phyloP scores from a whole-genome alignment of 2,329 filamentous ascomycete genomes.

The Penicillium hordei region DNA sequence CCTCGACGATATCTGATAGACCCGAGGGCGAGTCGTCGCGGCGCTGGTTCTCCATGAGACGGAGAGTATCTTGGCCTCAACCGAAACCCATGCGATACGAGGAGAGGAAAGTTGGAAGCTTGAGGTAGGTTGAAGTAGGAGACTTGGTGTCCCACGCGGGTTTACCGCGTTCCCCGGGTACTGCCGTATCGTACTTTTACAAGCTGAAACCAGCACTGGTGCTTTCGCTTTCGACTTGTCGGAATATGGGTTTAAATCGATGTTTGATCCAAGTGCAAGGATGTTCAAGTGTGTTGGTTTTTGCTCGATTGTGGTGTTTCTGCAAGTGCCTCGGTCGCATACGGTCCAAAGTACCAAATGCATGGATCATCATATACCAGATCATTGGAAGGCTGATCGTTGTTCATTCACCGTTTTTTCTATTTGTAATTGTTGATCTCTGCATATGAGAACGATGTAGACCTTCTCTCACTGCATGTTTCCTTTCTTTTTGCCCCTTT shows the following conservation, averaged over 20 bases:
- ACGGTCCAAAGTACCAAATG: not conserved
- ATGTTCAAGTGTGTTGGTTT: not conserved
- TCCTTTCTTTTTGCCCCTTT: not conserved
- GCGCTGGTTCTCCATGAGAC: slow-evolving; percentile 46
- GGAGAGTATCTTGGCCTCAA: slow-evolving; percentile 20
- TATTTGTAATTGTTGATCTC: not conserved
- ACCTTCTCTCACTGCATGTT: not conserved
- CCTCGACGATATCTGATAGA: slow-evolving; percentile 43
- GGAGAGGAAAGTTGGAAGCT: slow-evolving; percentile 13
- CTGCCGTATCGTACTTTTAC: slow-evolving; percentile 27
- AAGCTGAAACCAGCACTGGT: slow-evolving; percentile 8
- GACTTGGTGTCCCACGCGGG: slow-evolving; percentile 32
- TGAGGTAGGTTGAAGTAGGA: slow-evolving; percentile 16
- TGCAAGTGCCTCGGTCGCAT: slow-evolving; percentile 4
- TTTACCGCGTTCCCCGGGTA: slow-evolving; percentile 34
- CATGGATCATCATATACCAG: not conserved
- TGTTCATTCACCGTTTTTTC: not conserved
- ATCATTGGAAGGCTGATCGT: not conserved
- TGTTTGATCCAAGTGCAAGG: not conserved
- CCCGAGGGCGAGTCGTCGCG: slow-evolving; percentile 49
- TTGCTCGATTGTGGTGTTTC: not conserved
- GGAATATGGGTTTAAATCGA: not conserved
- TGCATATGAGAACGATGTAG: not conserved
- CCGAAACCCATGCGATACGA: slow-evolving; percentile 30
- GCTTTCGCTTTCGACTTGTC: not conserved